These are phyloP conservation scores for Harrya chromipes DNA, from an alignment of 768 basidiomycete genomes.

Conservation along the genomic window DNA sequence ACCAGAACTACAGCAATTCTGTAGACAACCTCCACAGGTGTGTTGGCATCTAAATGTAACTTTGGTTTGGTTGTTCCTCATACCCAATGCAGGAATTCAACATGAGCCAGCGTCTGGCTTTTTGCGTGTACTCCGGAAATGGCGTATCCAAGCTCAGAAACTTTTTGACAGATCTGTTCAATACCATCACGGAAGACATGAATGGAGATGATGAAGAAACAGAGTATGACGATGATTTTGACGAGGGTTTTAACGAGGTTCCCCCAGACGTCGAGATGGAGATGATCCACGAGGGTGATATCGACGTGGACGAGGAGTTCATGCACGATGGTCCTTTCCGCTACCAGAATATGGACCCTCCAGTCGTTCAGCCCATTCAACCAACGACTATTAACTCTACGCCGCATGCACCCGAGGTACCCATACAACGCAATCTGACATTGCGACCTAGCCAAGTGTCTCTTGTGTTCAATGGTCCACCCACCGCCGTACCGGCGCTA, in stretches of 20 bases:
- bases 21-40: constrained; percentile 83
- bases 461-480: constrained; percentile 7
- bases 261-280: constrained; percentile 32
- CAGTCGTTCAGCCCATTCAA: constrained; percentile 11
- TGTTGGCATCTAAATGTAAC: constrained; percentile 24
- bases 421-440: constrained; percentile 30
- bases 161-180: constrained; percentile 74
- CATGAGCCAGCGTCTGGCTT: constrained; percentile 79
- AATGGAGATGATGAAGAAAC: constrained; percentile 65
- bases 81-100: constrained; percentile 73
- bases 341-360: constrained; percentile 19
- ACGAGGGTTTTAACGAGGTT: constrained; percentile 34
- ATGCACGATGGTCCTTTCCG: constrained; percentile 31
- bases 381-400: constrained; percentile 7
- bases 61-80: constrained; percentile 3
- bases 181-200: constrained; percentile 67
- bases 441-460: constrained; percentile 19
- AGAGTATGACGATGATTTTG: constrained; percentile 54
- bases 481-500: neutral
- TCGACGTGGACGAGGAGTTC: constrained; percentile 46
- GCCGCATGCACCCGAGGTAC: constrained; percentile 22
- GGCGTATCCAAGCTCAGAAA: constrained; percentile 81
- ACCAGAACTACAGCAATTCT: constrained; percentile 83
- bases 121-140: constrained; percentile 95
- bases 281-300: constrained; percentile 37